phyloP scores from a whole-genome alignment of 495 filamentous ascomycete species.

The Staphylotrichum longicolle region DNA sequence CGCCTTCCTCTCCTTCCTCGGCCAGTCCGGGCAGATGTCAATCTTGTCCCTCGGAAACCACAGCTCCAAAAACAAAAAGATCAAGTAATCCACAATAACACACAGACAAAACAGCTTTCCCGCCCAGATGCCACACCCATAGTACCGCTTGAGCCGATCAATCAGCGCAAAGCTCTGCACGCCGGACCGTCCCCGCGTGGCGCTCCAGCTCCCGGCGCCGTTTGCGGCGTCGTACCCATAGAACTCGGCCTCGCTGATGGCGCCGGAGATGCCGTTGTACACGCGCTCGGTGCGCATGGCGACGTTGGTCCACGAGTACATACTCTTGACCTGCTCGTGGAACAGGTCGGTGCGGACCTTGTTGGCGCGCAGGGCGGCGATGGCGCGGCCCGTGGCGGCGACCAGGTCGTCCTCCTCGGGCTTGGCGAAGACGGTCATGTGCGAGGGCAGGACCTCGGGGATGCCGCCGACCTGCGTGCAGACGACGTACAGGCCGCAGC shows the following conservation, averaged over 20 bases:
- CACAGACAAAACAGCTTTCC: slow-evolving; percentile 96
- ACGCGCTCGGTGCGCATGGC: slow-evolving; percentile 90
- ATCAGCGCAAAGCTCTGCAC: slow-evolving; percentile 86
- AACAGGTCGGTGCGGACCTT: slow-evolving; percentile 88
- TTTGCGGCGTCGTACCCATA: slow-evolving; percentile 71
- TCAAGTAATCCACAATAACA: slow-evolving; percentile 87
- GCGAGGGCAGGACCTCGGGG: slow-evolving; percentile 85
- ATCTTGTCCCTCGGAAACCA: slow-evolving; percentile 80
- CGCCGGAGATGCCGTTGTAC: slow-evolving; percentile 85
- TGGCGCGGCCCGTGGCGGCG: slow-evolving; percentile 74
- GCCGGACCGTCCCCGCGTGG: slow-evolving; percentile 70
- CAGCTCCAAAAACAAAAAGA: slow-evolving; percentile 84
- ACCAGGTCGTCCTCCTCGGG: slow-evolving; percentile 93
- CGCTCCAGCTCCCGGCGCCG: slow-evolving; percentile 60
- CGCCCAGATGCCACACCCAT: slow-evolving; percentile 99
- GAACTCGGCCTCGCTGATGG: slow-evolving; percentile 79
- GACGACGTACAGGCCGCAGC: slow-evolving; percentile 92
- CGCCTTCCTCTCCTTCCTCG: slow-evolving; percentile 57
- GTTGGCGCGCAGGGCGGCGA: slow-evolving; percentile 73
- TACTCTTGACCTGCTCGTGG: slow-evolving; percentile 92
- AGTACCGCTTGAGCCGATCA: slow-evolving; percentile 91
- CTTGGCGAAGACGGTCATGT: slow-evolving; percentile 93
- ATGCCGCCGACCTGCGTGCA: slow-evolving; percentile 96
- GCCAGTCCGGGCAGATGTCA: slow-evolving; percentile 88
- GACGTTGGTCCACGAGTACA: slow-evolving; percentile 98